These are phyloP conservation scores for Botrytis elliptica DNA, from an alignment of 2,329 filamentous ascomycete species.

Conservation along the genomic window DNA sequence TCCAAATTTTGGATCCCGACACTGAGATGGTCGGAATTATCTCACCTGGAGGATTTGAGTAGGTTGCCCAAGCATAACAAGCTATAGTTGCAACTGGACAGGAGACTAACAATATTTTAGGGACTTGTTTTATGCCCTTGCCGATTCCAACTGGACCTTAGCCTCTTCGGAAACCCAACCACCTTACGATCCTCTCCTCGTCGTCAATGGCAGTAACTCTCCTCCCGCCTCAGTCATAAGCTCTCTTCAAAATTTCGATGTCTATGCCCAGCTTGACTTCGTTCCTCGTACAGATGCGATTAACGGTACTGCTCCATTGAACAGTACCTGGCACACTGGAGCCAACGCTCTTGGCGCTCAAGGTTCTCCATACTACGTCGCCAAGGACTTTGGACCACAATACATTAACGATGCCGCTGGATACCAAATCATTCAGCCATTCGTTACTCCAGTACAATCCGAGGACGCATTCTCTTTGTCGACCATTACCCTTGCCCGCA, in stretches of 20 bases:
- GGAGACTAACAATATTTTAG: conserved; percentile 23
- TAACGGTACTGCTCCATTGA: conserved; percentile 43
- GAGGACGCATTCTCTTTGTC: conserved; percentile 46
- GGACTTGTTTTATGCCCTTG: conserved; percentile 45
- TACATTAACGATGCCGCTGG: conserved; percentile 42
- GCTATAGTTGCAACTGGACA: neutral
- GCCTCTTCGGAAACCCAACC: conserved; percentile 39
- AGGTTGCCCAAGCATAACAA: conserved; percentile 24
- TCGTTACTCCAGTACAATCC: conserved; percentile 44
- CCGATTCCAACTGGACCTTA: conserved; percentile 38
- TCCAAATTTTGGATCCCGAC: conserved; percentile 49
- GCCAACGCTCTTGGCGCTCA: conserved; percentile 40
- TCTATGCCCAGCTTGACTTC: conserved; percentile 45
- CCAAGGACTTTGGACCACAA: conserved; percentile 48
- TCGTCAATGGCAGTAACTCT: neutral
- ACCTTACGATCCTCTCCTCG: conserved; percentile 40
- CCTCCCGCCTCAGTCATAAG: conserved; percentile 38
- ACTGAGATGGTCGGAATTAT: conserved; percentile 49
- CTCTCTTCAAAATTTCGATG: conserved; percentile 44
- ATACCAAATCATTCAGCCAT: conserved; percentile 47
- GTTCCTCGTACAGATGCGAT: conserved; percentile 43
- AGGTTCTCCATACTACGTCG: conserved; percentile 44
- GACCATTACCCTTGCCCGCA: conserved; percentile 43
- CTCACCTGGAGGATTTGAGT: conserved; percentile 50
- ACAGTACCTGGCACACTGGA: conserved; percentile 43